Percentiles rank a stretch among this genome's conserved stretches.
Conservation (phyloP, 2,329 filamentous ascomycete species). For the Calycina herbarum region DNA sequence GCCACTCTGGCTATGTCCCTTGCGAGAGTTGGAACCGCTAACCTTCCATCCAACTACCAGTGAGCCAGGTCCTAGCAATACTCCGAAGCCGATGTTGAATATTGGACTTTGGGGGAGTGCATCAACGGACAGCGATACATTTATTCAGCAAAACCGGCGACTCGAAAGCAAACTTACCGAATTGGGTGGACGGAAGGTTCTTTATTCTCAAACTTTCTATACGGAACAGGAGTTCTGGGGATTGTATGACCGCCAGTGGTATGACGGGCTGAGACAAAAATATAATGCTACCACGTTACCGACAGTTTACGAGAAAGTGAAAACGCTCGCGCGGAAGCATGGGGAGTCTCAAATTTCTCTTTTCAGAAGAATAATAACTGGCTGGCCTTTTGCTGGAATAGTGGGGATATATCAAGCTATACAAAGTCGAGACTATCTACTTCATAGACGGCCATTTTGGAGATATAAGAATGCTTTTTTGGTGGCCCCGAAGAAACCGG, state of each 20-base stretch:
- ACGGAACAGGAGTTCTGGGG: conserved; percentile 66
- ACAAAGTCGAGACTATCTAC: too few relatives aligned
- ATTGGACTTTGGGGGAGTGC: conserved; percentile 76
- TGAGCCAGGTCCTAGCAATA: conserved; percentile 24
- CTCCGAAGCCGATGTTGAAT: conserved; percentile 49
- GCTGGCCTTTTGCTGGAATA: too few relatives aligned
- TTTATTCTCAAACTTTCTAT: conserved; percentile 83
- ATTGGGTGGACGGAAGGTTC: conserved; percentile 76
- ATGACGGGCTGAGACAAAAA: conserved; percentile 59
- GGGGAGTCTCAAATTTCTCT: too few relatives aligned
- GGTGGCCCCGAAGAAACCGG: too few relatives aligned
- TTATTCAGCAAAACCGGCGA: conserved; percentile 65
- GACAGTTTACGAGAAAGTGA: conserved; percentile 67
- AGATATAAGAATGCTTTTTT: too few relatives aligned
- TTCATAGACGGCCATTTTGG: too few relatives aligned
- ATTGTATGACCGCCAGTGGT: conserved; percentile 57
- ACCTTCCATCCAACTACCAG: conserved; percentile 24
- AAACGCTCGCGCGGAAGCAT: conserved; percentile 31
- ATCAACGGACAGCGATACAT: conserved; percentile 50
- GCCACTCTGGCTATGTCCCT: conserved; percentile 54
- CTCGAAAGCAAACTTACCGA: conserved; percentile 67
- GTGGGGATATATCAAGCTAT: too few relatives aligned
- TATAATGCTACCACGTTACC: conserved; percentile 62
- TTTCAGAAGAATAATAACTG: too few relatives aligned
- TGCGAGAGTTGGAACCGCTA: conserved; percentile 33